Base-by-base conservation (phyloP, 139 green algal species). In the Haematococcus sp. region DNA sequence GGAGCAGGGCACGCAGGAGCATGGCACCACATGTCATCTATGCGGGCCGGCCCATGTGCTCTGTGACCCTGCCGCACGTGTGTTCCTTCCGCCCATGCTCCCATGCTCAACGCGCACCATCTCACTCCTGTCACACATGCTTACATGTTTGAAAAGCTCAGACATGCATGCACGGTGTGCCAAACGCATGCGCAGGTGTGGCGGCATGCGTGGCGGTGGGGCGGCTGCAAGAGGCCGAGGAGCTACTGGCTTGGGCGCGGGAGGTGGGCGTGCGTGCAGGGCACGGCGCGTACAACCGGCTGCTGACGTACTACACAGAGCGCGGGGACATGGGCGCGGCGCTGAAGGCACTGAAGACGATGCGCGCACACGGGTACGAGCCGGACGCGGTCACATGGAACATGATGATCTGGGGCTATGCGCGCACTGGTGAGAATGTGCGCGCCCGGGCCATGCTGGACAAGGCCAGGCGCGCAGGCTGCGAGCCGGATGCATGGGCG, bases 311-410 rank as follows among this genome's bases (percentile, higher is more conserved):
- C 20, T 71, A 86, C 60, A 67, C 68, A 0, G 40, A 59, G 1
- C 73, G 69, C 1, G 77, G 68, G 2, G 68, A 86, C 61, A 63
- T 76, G 51, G 64, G 54, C 33, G 68, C 56, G 1, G 73, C 91
- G 70, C 52, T 71, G 1, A 28, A 63, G 27, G 22, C 83, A 15
- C 74, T 94, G 27, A 68, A 73, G 20, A 59, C 65, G 27, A 86
- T 94, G 83, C 64, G 67, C 16, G 25, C 52, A 11, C 58, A 32
- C 0, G 75, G 75, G 0, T 46, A 86, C 28, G 22, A 23, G 27
- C 78, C 83, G 40, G 84, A 83, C 22, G 66, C n/a, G n/a, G 80
- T 89, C 3, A 91, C 81, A 0, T 92, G 87, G 40, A 90, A 90
- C 76, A 91, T 73, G 0, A 63, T 92, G 20, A 32, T 91, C 27